Conservation (phyloP, 352 stramenopile genomes). For the Pythium rhizo-oryzae region DNA sequence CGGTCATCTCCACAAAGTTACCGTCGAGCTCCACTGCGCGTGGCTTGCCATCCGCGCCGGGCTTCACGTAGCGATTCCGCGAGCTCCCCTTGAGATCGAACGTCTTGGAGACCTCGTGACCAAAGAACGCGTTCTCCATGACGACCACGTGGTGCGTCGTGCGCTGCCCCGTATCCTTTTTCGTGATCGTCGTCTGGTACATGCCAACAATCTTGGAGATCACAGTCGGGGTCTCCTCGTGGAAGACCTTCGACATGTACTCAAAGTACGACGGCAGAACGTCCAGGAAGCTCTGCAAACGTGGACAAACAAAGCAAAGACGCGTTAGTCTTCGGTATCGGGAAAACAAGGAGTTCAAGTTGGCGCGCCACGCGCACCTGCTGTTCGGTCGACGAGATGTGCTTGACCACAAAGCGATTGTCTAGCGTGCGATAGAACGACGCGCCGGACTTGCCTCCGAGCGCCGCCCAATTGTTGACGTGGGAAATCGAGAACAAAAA, state of each 20-base stretch:
- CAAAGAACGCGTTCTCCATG: slow-evolving; percentile 98
- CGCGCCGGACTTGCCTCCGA: slow-evolving; percentile 97
- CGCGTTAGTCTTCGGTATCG: background rate
- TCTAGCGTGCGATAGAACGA: slow-evolving; percentile 96
- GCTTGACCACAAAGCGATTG: slow-evolving; percentile 98
- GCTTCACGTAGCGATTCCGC: slow-evolving; percentile 92
- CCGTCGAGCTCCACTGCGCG: slow-evolving; percentile 78
- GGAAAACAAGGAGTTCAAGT: too few species aligned
- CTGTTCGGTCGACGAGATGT: slow-evolving; percentile 97
- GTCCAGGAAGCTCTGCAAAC: slow-evolving; percentile 73
- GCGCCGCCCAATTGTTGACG: slow-evolving; percentile 90
- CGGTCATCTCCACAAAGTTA: slow-evolving; percentile 83
- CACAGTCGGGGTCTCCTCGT: slow-evolving; percentile 93
- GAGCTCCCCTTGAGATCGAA: slow-evolving; percentile 99
- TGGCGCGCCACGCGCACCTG: slow-evolving; percentile 76
- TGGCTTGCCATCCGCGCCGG: slow-evolving; percentile 27
- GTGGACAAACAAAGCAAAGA: slow-evolving; percentile 23
- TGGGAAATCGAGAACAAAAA: slow-evolving; percentile 88
- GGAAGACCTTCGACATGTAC: slow-evolving; percentile 97
- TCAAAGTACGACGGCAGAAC: slow-evolving; percentile 95
- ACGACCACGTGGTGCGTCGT: slow-evolving; percentile 92
- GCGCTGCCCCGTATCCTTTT: slow-evolving; percentile 90
- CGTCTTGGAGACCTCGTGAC: slow-evolving; percentile 91
- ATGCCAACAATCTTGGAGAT: slow-evolving; percentile 98
- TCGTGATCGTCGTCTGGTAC: slow-evolving; percentile 97